Evolutionary conservation across 768 basidiomycete species (phyloP), one percentile per base, ranked within the genome.

Genomic region (Auriscalpium microsporum): DNA sequence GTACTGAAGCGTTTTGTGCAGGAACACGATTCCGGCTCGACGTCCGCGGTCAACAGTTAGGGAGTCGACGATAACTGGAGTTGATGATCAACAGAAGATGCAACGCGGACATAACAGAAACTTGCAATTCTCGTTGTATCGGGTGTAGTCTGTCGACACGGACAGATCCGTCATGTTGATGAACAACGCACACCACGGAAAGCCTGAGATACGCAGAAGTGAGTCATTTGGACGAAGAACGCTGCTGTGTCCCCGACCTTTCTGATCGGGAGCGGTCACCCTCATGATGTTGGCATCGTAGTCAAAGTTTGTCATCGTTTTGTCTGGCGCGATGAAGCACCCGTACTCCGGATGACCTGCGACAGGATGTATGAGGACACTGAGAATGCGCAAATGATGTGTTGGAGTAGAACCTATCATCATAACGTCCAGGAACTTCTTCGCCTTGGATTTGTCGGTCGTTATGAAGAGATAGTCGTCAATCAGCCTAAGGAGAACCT

Each of bases 391-490:
- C 28, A 16, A 34, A 6, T 48, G 51, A 45, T n/a, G 9, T 51
- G 21, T n/a, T 40, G 44, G 44, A 14, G 23, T 10, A 66, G 10
- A 49, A 83, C 90, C 93, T 67, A 78, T 66, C 23, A 79, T 73
- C 92, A 99, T 96, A 63, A 76, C 77, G 14, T 77, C 69, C 46
- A 97, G 68, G 67, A 96, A 99, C 0, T 70, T 71, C 48, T 63
- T 71, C 0, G 95, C 95, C 60, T 78, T 78, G 8, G 61, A 45
- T 3, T 69, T 69, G 52, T 76, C 78, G 2, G 90, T 86, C 4
- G 93, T 90, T 53, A 99, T 76, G 59, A 90, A 87, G 45, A 98
- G 72, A 67, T 97, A 99, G 65, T 99, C 96, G 63, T 99, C 96
- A n/a, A 95, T 83, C 56, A 93, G 77, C 56, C 96, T 79, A 35